These are phyloP conservation scores for Cryptococcus deneoformans DNA, from an alignment of 1,284 basidiomycete species.

Conservation along the genomic window DNA sequence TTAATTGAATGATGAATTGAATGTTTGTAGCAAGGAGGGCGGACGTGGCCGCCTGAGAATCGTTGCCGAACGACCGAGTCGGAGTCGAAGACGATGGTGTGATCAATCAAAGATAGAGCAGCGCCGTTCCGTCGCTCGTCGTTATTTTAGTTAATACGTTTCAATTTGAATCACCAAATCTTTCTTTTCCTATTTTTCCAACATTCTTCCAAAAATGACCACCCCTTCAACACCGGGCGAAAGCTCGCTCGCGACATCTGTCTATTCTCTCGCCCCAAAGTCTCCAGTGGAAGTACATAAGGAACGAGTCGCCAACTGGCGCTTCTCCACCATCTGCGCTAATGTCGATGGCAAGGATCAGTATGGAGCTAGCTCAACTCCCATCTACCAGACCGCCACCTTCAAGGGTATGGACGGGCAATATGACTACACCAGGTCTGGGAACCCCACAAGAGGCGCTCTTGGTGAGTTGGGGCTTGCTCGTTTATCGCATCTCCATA, in stretches of 20 bases:
- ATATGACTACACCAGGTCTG: conserved; percentile 93
- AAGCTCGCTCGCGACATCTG: conserved; percentile 19
- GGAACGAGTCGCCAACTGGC: conserved; percentile 38
- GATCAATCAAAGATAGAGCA: too few species aligned
- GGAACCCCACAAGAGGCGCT: conserved; percentile 95
- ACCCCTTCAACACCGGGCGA: conserved; percentile 37
- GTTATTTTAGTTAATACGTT: too few species aligned
- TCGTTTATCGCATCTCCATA: not conserved
- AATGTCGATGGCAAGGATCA: conserved; percentile 95
- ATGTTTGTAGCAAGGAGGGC: too few species aligned
- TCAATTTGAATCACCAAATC: too few species aligned
- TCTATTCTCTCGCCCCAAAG: conserved; percentile 33
- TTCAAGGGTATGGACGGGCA: conserved; percentile 89
- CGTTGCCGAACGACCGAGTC: too few species aligned
- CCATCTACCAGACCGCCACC: conserved; percentile 97
- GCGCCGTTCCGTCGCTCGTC: not conserved
- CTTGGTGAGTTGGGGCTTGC: conserved; percentile 61
- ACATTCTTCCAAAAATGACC: conserved; percentile 3
- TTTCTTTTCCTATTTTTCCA: not conserved
- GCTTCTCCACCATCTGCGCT: conserved; percentile 57
- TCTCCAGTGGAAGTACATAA: conserved; percentile 26
- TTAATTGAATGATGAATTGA: too few species aligned
- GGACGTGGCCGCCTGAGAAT: too few species aligned
- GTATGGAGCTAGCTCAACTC: conserved; percentile 88
- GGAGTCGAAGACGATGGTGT: too few species aligned